phyloP scores from a whole-genome alignment of 176 grass and related monocot species.

The Carex littledalei region DNA sequence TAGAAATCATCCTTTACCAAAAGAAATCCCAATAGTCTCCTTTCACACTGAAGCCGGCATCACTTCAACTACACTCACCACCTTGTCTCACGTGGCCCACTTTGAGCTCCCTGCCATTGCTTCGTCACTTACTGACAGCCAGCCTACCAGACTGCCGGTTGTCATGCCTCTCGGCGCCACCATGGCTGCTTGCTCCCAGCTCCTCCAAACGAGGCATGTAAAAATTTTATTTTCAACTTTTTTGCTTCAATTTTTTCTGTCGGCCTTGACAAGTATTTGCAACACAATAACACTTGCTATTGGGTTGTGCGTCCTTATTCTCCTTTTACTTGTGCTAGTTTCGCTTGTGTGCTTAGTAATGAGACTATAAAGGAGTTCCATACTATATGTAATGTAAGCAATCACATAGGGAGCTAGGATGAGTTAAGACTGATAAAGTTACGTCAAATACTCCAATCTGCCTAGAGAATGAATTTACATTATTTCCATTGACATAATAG shows the following conservation, averaged over 20 bases:
- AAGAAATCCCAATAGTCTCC: slow-evolving; percentile 63
- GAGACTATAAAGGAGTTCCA: not conserved
- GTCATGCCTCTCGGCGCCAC: slow-evolving; percentile 75
- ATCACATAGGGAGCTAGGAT: not conserved
- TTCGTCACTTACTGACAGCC: slow-evolving; percentile 24
- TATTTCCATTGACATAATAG: too few species aligned
- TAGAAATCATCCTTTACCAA: slow-evolving; percentile 42
- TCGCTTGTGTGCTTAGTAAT: not conserved
- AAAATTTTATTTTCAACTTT: not conserved
- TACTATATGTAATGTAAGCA: not conserved
- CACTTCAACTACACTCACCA: slow-evolving; percentile 53
- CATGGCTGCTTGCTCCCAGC: slow-evolving; percentile 77
- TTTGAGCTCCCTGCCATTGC: slow-evolving; percentile 59
- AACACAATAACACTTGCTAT: not conserved
- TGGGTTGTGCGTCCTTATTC: not conserved
- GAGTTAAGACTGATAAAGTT: not conserved
- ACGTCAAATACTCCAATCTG: not conserved
- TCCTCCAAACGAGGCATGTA: slow-evolving; percentile 32
- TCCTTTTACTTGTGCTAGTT: not conserved
- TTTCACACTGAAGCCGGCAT: slow-evolving; percentile 93
- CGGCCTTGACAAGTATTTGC: not conserved
- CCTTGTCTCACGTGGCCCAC: slow-evolving; percentile 80
- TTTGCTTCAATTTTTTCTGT: not conserved
- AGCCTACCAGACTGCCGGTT: slow-evolving; percentile 54
- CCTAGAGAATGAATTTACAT: not conserved